These are phyloP conservation scores for Talaromyces islandicus DNA, from an alignment of 2,329 filamentous ascomycete species.

Conservation along the genomic window DNA sequence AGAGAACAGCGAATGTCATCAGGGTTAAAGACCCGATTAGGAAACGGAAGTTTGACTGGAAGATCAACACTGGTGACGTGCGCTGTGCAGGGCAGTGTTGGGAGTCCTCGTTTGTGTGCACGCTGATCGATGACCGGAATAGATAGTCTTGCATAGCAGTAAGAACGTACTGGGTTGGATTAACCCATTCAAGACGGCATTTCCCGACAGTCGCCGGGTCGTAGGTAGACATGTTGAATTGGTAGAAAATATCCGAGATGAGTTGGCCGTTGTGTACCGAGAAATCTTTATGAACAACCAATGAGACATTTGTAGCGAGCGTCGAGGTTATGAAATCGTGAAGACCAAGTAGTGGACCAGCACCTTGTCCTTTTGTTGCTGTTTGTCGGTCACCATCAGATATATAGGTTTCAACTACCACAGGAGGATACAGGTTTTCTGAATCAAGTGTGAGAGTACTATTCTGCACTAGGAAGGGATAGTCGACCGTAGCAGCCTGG, in stretches of 20 bases:
- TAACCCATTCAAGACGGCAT: not conserved
- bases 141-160: conserved; percentile 1
- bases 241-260: not conserved
- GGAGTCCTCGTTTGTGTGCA: not conserved
- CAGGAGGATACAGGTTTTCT: not conserved
- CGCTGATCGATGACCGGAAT: not conserved
- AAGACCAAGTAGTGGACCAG: not conserved
- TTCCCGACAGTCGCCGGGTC: not conserved
- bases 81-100: not conserved
- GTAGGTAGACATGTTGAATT: not conserved
- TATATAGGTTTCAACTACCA: not conserved
- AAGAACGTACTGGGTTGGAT: not conserved
- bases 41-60: conserved; percentile 1
- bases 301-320: not conserved
- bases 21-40: not conserved
- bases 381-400: not conserved
- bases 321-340: not conserved
- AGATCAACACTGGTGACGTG: not conserved
- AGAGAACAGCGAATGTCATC: conserved; percentile 8
- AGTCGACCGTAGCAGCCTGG: not conserved
- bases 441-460: not conserved
- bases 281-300: not conserved
- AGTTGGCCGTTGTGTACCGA: not conserved
- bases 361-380: not conserved
- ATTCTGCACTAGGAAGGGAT: not conserved